Percentiles rank a stretch among this genome's conserved stretches.
Conservation (phyloP, 148 eudicot genomes). For the Rhododendron ovatum region DNA sequence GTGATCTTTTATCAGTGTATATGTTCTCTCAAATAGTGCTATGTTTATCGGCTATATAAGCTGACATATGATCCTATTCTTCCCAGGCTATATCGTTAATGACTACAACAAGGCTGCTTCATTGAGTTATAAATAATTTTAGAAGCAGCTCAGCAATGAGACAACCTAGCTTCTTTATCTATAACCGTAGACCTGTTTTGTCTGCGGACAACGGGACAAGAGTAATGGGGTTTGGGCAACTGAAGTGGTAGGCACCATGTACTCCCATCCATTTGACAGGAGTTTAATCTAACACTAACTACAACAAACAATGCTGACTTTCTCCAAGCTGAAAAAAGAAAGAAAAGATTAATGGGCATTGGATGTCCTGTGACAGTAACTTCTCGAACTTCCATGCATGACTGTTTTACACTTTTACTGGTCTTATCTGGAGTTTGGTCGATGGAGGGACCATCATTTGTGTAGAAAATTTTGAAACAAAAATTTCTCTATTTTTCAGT, state of each 20-base stretch:
- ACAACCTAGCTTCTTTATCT: neutral
- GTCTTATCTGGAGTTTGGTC: neutral
- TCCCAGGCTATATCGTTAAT: neutral
- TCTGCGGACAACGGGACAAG: neutral
- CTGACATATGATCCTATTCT: neutral
- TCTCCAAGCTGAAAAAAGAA: neutral
- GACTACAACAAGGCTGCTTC: neutral
- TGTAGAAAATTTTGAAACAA: neutral
- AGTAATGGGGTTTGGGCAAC: neutral
- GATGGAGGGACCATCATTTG: neutral
- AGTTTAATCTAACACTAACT: neutral
- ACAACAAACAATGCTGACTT: neutral
- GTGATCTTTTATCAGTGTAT: neutral
- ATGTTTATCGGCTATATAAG: neutral
- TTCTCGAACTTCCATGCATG: neutral
- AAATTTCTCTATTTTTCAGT: neutral
- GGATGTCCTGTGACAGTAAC: neutral
- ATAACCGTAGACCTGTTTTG: neutral
- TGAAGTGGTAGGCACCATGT: neutral
- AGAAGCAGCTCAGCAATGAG: neutral
- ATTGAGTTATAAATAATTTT: neutral
- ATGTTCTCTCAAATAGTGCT: neutral
- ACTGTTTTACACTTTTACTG: neutral
- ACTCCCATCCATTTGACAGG: neutral
- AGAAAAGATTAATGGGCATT: neutral